These are phyloP conservation scores for Nothopassalora personata DNA, from an alignment of 2,329 filamentous ascomycete genomes.

Conservation along the genomic window DNA sequence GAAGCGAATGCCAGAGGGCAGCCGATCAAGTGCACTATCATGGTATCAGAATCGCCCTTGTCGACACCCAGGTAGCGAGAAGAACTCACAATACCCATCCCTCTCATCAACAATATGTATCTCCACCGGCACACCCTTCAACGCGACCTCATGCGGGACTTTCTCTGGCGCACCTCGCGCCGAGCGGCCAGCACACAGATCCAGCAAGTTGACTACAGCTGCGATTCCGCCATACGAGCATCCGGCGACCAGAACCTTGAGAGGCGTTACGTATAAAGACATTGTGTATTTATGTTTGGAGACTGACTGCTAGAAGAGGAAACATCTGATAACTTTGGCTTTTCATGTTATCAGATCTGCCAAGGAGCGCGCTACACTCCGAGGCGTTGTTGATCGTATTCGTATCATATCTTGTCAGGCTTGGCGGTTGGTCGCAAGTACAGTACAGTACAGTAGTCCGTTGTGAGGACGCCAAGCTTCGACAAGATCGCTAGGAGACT, in stretches of 20 bases:
- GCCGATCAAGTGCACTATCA: conserved; percentile 68
- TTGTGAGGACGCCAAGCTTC: not conserved
- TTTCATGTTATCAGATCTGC: not conserved
- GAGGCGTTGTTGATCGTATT: not conserved
- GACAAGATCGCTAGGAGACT: not conserved
- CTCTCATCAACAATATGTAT: conserved; percentile 72
- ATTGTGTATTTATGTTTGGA: not conserved
- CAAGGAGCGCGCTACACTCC: too few species aligned
- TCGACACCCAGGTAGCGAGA: not conserved
- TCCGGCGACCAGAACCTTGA: conserved; percentile 13
- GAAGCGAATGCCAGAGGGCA: conserved; percentile 66
- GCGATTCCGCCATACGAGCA: conserved; percentile 15
- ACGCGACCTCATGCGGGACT: conserved; percentile 8
- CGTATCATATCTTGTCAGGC: not conserved
- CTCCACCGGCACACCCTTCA: conserved; percentile 45
- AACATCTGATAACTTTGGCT: not conserved
- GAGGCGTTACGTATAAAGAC: not conserved
- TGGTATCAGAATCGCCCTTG: not conserved
- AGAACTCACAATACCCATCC: conserved; percentile 67
- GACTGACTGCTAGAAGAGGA: not conserved
- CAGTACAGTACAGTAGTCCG: too few species aligned
- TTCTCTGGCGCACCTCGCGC: conserved; percentile 9
- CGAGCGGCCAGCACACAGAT: conserved; percentile 9
- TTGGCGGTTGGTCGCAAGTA: not conserved
- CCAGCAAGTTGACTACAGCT: conserved; percentile 13